Percentiles rank a stretch among this genome's conserved stretches.
Conservation (phyloP, 2,329 filamentous ascomycete species). For the Aspergillus neoniger region DNA sequence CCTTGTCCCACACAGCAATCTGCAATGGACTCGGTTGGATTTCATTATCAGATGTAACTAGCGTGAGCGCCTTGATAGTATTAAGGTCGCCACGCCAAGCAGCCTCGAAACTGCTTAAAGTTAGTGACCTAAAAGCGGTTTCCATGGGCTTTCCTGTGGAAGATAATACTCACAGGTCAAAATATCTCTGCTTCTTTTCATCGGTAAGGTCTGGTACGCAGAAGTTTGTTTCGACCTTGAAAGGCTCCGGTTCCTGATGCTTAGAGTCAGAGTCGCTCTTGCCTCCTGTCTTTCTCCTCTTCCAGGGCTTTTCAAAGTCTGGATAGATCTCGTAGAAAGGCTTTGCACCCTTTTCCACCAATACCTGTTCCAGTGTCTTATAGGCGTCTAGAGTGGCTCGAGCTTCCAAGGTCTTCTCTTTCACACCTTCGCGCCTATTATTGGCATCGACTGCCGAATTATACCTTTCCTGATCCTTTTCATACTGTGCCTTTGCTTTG, state of each 20-base stretch:
- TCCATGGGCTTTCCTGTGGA: not conserved
- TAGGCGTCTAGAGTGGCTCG: slow-evolving; percentile 54
- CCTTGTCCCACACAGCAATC: slow-evolving; percentile 60
- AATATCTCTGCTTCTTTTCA: slow-evolving; percentile 59
- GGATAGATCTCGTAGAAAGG: slow-evolving; percentile 67
- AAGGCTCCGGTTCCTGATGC: slow-evolving; percentile 38
- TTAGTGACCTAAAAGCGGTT: slow-evolving; percentile 33
- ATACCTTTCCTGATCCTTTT: slow-evolving; percentile 39
- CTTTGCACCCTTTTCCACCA: slow-evolving; percentile 65
- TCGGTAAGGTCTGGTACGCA: slow-evolving; percentile 52
- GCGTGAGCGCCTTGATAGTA: slow-evolving; percentile 51
- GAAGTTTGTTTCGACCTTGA: slow-evolving; percentile 57
- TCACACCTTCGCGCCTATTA: slow-evolving; percentile 27
- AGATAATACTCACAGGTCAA: slow-evolving; percentile 57
- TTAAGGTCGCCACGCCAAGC: slow-evolving; percentile 70
- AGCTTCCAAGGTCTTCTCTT: slow-evolving; percentile 61
- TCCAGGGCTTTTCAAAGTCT: slow-evolving; percentile 28
- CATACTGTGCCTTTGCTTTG: slow-evolving; percentile 38
- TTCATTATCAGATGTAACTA: slow-evolving; percentile 43
- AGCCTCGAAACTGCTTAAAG: slow-evolving; percentile 59
- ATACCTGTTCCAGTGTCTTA: slow-evolving; percentile 55
- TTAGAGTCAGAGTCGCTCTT: not conserved
- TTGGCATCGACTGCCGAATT: not conserved
- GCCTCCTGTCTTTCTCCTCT: not conserved
- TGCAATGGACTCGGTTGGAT: slow-evolving; percentile 62